Evolutionary conservation across 2,329 filamentous ascomycete genomes (phyloP), one percentile per base, ranked within the genome.

Genomic region (Sporothrix brunneoviolacea): DNA sequence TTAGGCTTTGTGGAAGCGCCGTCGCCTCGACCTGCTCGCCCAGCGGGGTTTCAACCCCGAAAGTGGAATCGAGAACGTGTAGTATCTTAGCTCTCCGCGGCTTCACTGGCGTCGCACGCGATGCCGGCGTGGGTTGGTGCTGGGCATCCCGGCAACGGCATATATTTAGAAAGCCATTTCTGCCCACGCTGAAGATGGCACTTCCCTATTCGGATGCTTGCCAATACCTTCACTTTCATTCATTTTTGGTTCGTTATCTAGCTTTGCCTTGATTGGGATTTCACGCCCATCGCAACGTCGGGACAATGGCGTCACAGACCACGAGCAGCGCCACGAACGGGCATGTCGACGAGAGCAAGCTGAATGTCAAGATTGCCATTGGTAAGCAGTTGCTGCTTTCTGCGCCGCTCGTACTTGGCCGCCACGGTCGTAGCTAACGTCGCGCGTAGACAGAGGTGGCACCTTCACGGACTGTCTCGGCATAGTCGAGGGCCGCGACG

Each of bases 401-500:
- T 21, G 6, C 22, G 6, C 3, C 6, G 21, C 21, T 27, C 9
- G 7, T 42, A 24, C 35, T 47, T 37, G 24, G n/a, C 24, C 24
- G 24, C 24, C 24, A 28, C 24, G 10, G 24, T 10, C 24, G 24
- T 28, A 28, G 24, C 24, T 28, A 28, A 28, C 24, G 24, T 28
- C 24, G 10, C n/a, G n/a, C 24, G 24, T 28, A 28, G 42, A 44
- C 32, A 28, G 42, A 8, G 42, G 42, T 15, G 43, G 43, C 15
- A 46, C 43, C 13, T 46, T 48, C 10, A 48, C 45, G 9, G 45
- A 38, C 27, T 38, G 32, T 6, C 24, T 16, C 13, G 41, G 24
- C 4, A 28, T 30, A 6, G 79, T 21, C 77, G 79, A 54, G 74
- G 73, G 24, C 10, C 24, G 22, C 71, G 73, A 79, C 63, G 36